Base-by-base conservation (phyloP, 129 eudicot species). In the Tanacetum coccineum region DNA sequence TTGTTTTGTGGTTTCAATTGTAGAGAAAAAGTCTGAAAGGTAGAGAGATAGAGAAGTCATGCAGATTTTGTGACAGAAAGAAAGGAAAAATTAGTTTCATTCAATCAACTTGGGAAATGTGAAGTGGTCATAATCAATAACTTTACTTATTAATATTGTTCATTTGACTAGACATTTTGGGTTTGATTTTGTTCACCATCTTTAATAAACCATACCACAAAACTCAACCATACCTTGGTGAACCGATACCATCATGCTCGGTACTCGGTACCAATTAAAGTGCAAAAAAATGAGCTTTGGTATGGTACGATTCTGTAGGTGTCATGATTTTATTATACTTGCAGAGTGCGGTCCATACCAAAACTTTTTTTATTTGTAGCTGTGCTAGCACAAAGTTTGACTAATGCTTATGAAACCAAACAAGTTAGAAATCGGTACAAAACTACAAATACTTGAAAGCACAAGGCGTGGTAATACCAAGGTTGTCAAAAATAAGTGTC, bases 11-110 rank as follows among this genome's bases (percentile, higher is more conserved):
- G 64, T 74, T 75, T 68, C 8, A 46, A 59, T 66, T 66, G 79
- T 73, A 66, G 30, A 59, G 79, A 75, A 68, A 75, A 75, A 68
- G 79, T 75, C 79, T 75, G 64, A 50, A 15, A 62, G 67, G 67
- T 47, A 9, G 17, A 21, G 30, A 25, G 28, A 56, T 12, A 59
- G 77, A 64, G 72, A 57, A 60, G 79, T 75, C 74, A 75, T 75
- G 79, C 79, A 75, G 74, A 75, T 75, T 75, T 75, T 68, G 79
- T 75, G 79, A 75, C 79, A 75, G 79, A 75, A 75, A 75, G 74
- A 75, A 75, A 75, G 79, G 79, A 42, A 25, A 75, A 68, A 67
- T 75, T 75, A 75, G 79, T 75, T 75, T 75, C 79, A 75, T 75
- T 75, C 79, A 75, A 75, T 75, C 79, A 75, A 61, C 70, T 75